Evolutionary conservation across 1,139 yeast genomes (phyloP), one percentile per base, ranked within the genome.

Genomic region (Sugiyamaella japonica): DNA sequence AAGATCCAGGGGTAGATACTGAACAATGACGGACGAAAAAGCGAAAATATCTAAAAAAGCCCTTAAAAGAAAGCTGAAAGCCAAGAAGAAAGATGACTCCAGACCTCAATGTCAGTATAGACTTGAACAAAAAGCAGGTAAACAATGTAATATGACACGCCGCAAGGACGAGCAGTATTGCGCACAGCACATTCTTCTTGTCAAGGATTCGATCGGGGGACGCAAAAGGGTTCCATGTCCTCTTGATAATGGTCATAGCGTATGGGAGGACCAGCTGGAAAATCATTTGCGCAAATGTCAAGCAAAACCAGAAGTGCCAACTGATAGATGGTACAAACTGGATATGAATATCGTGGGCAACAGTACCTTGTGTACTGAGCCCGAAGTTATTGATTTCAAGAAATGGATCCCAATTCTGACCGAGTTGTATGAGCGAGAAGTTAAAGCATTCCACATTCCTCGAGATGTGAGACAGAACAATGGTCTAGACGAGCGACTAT

Each of bases 161-260:
- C 77, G 79, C 56, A 68, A 73, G 13, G 79, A 71, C 32, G 76
- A 76, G 31, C 70, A 70, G 52, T 85, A 67, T 64, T 87, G 95
- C 67, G 81, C 86, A 3, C 86, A 85, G 61, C 95, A 87, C 66
- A 52, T 56, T 20, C 68, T 60, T 9, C 52, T 53, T 13, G 51
- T 39, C 16, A 57, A 51, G 40, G 57, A 54, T 34, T 47, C 44
- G 6, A 34, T 34, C 1, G 63, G 63, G 25, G 67, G 68, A 1
- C 69, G 73, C 13, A 73, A 72, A 32, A 72, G 97, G 58, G 76
- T 90, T 0, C 82, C 85, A 3, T 90, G 97, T 69, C 91, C 97
- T 0, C 66, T 85, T 34, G 96, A 89, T 66, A 82, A 85, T 0
- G 76, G 80, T 5, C 97, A 90, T 68, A 79, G 86, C 0, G 83